Evolutionary conservation across 2,329 filamentous ascomycete species (phyloP).

Genomic region (Fusarium nygamai): DNA sequence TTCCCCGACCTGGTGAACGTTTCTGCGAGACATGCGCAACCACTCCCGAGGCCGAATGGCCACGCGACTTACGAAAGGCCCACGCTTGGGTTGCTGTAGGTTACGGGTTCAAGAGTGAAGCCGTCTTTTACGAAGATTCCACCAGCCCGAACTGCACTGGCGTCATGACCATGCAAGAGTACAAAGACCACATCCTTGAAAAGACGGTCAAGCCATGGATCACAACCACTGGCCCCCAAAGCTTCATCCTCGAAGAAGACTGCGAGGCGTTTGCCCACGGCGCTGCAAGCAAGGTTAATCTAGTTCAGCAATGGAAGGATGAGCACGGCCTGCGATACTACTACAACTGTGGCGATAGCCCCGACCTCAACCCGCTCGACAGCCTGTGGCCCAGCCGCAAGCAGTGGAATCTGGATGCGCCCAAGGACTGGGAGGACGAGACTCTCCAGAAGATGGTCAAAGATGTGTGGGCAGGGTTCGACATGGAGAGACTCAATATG

Average conservation of each 20-base stretch:
- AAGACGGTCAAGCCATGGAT: conserved; percentile 49
- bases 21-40: conserved; percentile 44
- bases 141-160: conserved; percentile 48
- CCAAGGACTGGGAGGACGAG: conserved; percentile 49
- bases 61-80: conserved; percentile 47
- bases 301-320: conserved; percentile 51
- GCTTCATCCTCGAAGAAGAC: conserved; percentile 51
- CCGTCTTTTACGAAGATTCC: conserved; percentile 51
- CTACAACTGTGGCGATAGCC: conserved; percentile 51
- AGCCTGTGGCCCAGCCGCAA: conserved; percentile 49
- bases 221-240: conserved; percentile 20
- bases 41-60: conserved; percentile 43
- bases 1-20: conserved; percentile 49
- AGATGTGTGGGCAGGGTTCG: conserved; percentile 44
- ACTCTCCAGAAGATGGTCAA: conserved; percentile 46
- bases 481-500: conserved; percentile 47
- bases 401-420: conserved; percentile 46
- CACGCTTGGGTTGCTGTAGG: conserved; percentile 51
- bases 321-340: conserved; percentile 45
- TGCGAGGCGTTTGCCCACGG: conserved; percentile 50
- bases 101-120: conserved; percentile 51
- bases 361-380: conserved; percentile 51
- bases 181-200: conserved; percentile 48
- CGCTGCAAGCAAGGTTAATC: conserved; percentile 49
- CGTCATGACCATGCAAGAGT: conserved; percentile 48